A percentile compares a stretch with the other conserved stretches of the same genome.
phyloP scores from a whole-genome alignment of 108 stramenopile species.

The Nannochloropsis salina region DNA sequence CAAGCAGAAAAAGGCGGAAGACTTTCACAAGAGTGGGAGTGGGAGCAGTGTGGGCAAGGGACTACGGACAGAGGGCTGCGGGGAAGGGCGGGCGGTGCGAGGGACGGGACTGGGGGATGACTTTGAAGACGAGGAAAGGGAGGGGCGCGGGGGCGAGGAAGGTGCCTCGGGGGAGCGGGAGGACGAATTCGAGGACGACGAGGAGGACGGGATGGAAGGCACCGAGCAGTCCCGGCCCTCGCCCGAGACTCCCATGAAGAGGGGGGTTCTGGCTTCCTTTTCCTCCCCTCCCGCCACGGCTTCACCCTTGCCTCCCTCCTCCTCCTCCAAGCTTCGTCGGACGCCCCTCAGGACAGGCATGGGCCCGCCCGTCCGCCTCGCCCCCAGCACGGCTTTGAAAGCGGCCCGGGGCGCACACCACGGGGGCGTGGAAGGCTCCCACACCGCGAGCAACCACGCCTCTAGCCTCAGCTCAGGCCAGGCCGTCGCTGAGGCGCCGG shows the following conservation, averaged over 20 bases:
- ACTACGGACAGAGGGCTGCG: background rate
- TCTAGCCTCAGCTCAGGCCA: background rate
- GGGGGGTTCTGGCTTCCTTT: background rate
- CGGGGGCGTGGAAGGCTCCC: background rate
- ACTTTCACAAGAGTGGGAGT: background rate
- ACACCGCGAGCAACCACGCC: background rate
- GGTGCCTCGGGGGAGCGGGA: background rate
- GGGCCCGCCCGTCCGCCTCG: slow-evolving; percentile 5
- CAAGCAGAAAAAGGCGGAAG: slow-evolving; percentile 53
- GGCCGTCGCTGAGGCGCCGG: background rate
- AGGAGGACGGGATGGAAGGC: slow-evolving; percentile 73
- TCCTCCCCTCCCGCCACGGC: background rate
- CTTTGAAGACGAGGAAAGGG: slow-evolving; percentile 19
- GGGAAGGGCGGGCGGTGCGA: background rate
- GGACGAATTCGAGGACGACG: slow-evolving; percentile 60
- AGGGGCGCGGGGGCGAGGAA: background rate
- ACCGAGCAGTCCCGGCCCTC: background rate
- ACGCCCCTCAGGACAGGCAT: background rate
- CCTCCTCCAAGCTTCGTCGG: background rate
- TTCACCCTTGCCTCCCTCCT: background rate
- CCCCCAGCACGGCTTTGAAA: slow-evolving; percentile 2
- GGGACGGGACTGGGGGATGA: slow-evolving; percentile 21
- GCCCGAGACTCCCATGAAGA: background rate
- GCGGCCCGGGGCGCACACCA: background rate
- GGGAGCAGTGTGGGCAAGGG: background rate